Evolutionary conservation across 768 basidiomycete genomes (phyloP).

Genomic region (Pleurotus salmoneostramineus): DNA sequence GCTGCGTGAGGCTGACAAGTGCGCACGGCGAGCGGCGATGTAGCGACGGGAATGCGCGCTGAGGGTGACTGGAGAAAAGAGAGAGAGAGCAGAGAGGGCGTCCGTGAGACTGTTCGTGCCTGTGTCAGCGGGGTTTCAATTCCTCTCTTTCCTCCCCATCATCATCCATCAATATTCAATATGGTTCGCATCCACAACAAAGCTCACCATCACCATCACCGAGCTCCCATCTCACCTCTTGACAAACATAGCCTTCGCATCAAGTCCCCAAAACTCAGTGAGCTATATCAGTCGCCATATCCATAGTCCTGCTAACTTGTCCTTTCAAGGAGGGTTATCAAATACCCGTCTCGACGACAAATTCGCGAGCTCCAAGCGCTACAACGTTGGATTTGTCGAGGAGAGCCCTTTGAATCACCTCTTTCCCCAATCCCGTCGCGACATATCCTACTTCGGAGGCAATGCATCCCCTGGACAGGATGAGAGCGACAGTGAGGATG

Average conservation of each 20-base stretch:
- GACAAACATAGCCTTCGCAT: neutral
- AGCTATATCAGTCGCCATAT: neutral
- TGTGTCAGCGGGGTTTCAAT: slow-evolving; percentile 7
- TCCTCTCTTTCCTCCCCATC: neutral
- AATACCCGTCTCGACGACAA: neutral
- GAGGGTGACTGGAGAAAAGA: neutral
- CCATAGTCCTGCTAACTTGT: too few species aligned
- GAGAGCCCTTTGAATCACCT: neutral
- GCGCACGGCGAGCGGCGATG: neutral
- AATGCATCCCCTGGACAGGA: slow-evolving; percentile 12
- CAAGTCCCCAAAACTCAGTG: slow-evolving; percentile 5
- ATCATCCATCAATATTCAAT: neutral
- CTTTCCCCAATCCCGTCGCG: neutral
- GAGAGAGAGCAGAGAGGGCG: slow-evolving; percentile 6
- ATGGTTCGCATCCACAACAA: too few species aligned
- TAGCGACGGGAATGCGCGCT: neutral
- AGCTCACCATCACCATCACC: neutral
- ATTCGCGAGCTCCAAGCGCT: neutral
- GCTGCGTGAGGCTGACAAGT: neutral
- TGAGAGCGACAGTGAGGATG: slow-evolving; percentile 14
- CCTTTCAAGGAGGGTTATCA: too few species aligned
- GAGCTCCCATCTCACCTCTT: neutral
- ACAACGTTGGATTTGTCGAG: neutral
- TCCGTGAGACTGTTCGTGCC: neutral
- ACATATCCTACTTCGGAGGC: neutral